Conservation (phyloP, 2,329 filamentous ascomycete species). For the Calycina marina region DNA sequence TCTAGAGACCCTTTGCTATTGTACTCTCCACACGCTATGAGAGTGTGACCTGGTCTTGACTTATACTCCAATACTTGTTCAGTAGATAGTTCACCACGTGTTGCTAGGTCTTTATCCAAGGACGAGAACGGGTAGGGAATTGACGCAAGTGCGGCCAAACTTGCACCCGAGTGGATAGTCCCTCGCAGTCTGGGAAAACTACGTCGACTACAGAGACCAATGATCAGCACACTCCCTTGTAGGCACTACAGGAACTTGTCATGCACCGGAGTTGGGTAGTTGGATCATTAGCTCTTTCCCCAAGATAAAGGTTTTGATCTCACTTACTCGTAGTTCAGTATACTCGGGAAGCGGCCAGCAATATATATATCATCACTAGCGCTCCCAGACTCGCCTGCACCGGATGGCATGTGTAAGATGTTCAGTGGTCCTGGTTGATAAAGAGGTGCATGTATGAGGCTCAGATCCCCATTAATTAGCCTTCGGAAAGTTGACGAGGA, state of each 20-base stretch:
- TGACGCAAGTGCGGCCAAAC: conserved; percentile 58
- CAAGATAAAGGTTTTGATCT: no score
- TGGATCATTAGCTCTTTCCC: no score
- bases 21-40: conserved; percentile 80
- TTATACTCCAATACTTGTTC: conserved; percentile 41
- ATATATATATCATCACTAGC: conserved; percentile 66
- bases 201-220: conserved; percentile 83
- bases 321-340: conserved; percentile 39
- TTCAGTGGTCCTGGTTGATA: conserved; percentile 71
- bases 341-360: conserved; percentile 75
- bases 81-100: conserved; percentile 37
- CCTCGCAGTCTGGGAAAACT: conserved; percentile 66
- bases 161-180: conserved; percentile 71
- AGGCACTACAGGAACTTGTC: no score
- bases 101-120: conserved; percentile 42
- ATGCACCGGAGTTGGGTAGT: no score
- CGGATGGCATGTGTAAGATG: conserved; percentile 59
- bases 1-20: conserved; percentile 84
- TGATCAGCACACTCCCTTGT: no score
- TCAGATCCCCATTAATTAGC: conserved; percentile 30
- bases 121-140: conserved; percentile 55
- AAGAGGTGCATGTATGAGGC: conserved; percentile 51
- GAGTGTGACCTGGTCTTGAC: conserved; percentile 39
- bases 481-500: conserved; percentile 13
- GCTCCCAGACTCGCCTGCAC: conserved; percentile 24